Conservation (phyloP, 139 green algal genomes). For the Pleodorina starrii region DNA sequence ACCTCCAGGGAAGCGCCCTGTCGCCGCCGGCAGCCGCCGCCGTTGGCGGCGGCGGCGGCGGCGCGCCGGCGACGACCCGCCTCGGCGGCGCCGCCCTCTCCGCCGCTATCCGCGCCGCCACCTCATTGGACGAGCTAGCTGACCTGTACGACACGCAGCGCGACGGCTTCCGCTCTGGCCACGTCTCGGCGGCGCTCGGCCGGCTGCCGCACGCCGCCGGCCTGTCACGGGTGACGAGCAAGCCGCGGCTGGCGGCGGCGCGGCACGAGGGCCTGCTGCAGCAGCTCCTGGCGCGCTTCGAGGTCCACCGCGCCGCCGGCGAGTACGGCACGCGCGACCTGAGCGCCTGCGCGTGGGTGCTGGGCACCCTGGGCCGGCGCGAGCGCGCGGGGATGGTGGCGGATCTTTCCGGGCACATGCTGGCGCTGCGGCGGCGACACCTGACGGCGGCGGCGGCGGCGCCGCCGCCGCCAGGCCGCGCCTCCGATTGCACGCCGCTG, state of each 20-base stretch:
- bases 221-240: neutral
- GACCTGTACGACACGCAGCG: neutral
- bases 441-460: neutral
- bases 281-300: neutral
- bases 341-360: constrained; percentile 40
- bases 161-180: neutral
- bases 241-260: neutral
- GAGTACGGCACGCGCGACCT: constrained; percentile 36
- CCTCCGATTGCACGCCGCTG: neutral
- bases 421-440: neutral
- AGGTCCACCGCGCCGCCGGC: neutral
- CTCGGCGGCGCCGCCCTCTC: neutral
- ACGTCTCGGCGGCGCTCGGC: constrained; percentile 9
- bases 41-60: no score
- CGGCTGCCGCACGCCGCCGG: neutral
- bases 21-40: no score
- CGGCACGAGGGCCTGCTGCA: neutral
- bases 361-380: constrained; percentile 21
- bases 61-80: neutral
- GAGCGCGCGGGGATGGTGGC: neutral
- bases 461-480: neutral
- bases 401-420: neutral
- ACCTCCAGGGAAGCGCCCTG: no score
- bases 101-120: constrained; percentile 6
- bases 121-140: constrained; percentile 6